Conservation (phyloP, 139 green algal species). For the Tetradesmus lagerheimii region DNA sequence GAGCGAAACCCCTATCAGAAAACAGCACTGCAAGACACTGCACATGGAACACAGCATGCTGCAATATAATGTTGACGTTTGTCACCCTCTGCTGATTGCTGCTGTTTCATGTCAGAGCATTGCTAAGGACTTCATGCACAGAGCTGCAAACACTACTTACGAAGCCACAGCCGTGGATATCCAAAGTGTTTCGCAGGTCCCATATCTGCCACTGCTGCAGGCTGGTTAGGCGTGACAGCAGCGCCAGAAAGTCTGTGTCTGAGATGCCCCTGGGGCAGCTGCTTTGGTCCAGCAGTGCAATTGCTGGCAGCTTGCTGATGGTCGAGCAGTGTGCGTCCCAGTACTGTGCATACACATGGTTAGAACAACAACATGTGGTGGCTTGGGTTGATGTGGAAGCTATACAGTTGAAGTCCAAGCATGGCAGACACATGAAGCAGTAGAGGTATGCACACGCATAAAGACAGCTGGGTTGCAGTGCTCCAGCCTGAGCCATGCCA, state of each 20-base stretch:
- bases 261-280: constrained; percentile 39
- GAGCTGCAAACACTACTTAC: neutral
- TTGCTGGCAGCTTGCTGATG: constrained; percentile 8
- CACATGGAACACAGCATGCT: neutral
- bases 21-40: neutral
- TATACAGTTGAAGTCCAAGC: neutral
- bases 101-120: neutral
- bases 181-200: constrained; percentile 32
- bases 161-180: constrained; percentile 23
- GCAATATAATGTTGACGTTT: neutral
- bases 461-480: no score
- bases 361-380: neutral
- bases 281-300: constrained; percentile 26
- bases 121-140: neutral
- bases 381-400: no score
- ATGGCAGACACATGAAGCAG: neutral
- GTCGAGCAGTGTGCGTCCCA: constrained; percentile 44
- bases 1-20: neutral
- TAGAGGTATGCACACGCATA: neutral
- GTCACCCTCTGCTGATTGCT: neutral
- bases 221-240: constrained; percentile 30
- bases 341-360: neutral
- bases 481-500: neutral
- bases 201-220: constrained; percentile 42
- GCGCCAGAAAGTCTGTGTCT: neutral